Conservation (phyloP, 2,329 filamentous ascomycete genomes). For the Botrytis fabae region DNA sequence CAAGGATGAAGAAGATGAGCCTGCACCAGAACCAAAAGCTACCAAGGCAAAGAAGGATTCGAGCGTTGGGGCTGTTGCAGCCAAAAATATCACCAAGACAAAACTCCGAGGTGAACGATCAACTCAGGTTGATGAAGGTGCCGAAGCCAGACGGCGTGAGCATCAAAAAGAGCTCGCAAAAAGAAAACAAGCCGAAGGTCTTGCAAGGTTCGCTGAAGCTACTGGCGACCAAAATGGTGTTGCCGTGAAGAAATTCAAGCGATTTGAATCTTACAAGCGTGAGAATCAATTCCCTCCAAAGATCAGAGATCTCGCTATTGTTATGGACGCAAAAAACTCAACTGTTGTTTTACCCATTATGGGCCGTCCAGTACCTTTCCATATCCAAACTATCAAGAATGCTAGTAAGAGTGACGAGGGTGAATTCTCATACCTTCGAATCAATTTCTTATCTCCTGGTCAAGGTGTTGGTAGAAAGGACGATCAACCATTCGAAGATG, state of each 20-base stretch:
- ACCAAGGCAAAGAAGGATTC: conserved; percentile 88
- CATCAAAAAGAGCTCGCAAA: conserved; percentile 87
- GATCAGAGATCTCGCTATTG: conserved; percentile 82
- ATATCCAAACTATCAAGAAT: conserved; percentile 98
- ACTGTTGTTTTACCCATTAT: conserved; percentile 95
- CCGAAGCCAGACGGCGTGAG: conserved; percentile 80
- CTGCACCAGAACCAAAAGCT: conserved; percentile 68
- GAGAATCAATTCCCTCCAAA: conserved; percentile 88
- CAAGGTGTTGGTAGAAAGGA: conserved; percentile 97
- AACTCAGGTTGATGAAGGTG: conserved; percentile 85
- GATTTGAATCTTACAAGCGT: conserved; percentile 97
- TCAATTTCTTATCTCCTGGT: conserved; percentile 96
- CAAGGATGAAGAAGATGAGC: conserved; percentile 81
- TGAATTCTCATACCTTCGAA: conserved; percentile 88
- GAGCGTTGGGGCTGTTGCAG: conserved; percentile 81
- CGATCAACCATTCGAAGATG: conserved; percentile 96
- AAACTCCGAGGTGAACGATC: conserved; percentile 86
- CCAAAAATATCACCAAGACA: conserved; percentile 93
- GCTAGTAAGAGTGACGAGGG: conserved; percentile 96
- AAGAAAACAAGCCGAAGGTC: conserved; percentile 88
- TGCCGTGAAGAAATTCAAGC: conserved; percentile 98
- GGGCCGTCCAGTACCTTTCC: conserved; percentile 95
- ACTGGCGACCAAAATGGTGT: conserved; percentile 82
- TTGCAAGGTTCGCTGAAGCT: conserved; percentile 82
- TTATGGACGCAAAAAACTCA: conserved; percentile 86